A percentile compares a stretch with the other conserved stretches of the same genome.
These are phyloP conservation scores for Elaeis guineensis DNA, from an alignment of 176 grass and related monocot species.

Conservation along the genomic window DNA sequence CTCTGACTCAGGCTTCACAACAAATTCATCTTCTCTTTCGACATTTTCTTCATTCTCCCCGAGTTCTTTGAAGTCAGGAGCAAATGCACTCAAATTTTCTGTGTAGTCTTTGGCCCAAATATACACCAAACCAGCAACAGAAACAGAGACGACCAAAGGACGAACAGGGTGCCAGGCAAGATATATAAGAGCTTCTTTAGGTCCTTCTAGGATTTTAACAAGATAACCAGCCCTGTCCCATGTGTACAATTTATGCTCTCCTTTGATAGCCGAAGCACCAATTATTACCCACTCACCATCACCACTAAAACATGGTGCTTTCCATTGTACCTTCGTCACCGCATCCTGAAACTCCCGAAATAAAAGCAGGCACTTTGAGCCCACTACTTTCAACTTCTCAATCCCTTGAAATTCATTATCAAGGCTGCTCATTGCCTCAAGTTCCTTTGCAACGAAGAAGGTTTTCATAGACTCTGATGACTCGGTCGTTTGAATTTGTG, in stretches of 20 bases:
- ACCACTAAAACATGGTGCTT: too few relatives aligned
- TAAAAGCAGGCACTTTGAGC: conserved; percentile 55
- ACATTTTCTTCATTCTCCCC: too few relatives aligned
- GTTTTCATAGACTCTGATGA: conserved; percentile 87
- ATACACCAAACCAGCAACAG: too few relatives aligned
- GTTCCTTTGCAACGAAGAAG: conserved; percentile 52
- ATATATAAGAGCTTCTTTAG: too few relatives aligned
- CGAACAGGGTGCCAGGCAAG: too few relatives aligned
- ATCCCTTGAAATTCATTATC: conserved; percentile 25
- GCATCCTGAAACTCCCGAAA: conserved; percentile 81
- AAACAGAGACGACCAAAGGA: too few relatives aligned
- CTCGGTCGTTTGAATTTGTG: conserved; percentile 93
- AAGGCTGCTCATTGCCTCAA: conserved; percentile 41
- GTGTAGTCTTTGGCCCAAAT: conserved; percentile 90
- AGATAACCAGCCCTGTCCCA: conserved; percentile 80
- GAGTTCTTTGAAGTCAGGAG: conserved; percentile 93
- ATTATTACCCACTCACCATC: too few relatives aligned
- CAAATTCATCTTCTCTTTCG: too few relatives aligned
- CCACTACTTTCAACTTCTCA: conserved; percentile 69
- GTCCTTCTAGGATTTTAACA: conserved; percentile 96
- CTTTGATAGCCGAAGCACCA: too few relatives aligned
- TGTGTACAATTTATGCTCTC: conserved; percentile 76
- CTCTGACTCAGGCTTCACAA: too few relatives aligned
- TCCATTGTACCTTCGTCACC: conserved; percentile 94
- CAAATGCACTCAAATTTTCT: conserved; percentile 97